These are phyloP conservation scores for Gomphus sp. DNA, from an alignment of 1,284 basidiomycete species.

Conservation along the genomic window DNA sequence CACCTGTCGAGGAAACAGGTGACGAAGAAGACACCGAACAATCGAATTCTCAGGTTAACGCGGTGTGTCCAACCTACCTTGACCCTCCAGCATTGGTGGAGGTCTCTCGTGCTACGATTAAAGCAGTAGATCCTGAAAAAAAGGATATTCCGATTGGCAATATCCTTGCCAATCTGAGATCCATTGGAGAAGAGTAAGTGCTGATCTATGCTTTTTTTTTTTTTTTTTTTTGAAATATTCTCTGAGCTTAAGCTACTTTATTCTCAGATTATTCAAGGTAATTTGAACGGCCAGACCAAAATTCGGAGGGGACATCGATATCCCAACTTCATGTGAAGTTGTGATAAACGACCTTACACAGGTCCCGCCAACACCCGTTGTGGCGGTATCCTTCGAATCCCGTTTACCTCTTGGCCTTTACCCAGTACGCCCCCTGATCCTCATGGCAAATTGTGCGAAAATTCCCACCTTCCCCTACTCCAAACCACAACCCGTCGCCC, in stretches of 20 bases:
- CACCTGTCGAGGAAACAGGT: not conserved
- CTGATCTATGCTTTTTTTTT: not conserved
- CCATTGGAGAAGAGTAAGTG: not conserved
- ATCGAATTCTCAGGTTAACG: too few relatives aligned
- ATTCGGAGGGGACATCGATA: too few relatives aligned
- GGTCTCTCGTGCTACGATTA: not conserved
- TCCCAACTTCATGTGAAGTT: too few relatives aligned
- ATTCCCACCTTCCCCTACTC: slow-evolving; percentile 31
- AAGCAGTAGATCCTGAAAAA: not conserved
- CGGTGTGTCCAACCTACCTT: not conserved
- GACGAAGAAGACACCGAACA: not conserved
- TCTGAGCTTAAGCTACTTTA: too few relatives aligned
- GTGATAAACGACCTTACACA: slow-evolving; percentile 21
- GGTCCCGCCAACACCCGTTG: not conserved
- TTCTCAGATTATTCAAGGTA: too few relatives aligned
- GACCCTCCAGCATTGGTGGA: not conserved
- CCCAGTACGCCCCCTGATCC: slow-evolving; percentile 47
- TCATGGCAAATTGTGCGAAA: slow-evolving; percentile 43
- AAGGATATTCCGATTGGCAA: not conserved
- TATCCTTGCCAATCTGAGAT: not conserved
- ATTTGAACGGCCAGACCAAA: too few relatives aligned
- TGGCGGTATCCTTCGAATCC: slow-evolving; percentile 7
- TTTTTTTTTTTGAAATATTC: too few relatives aligned
- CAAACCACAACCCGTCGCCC: not conserved
- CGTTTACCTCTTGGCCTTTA: slow-evolving; percentile 32